Base-by-base conservation (phyloP, 2,329 filamentous ascomycete species). In the Hypoxylon sp. region DNA sequence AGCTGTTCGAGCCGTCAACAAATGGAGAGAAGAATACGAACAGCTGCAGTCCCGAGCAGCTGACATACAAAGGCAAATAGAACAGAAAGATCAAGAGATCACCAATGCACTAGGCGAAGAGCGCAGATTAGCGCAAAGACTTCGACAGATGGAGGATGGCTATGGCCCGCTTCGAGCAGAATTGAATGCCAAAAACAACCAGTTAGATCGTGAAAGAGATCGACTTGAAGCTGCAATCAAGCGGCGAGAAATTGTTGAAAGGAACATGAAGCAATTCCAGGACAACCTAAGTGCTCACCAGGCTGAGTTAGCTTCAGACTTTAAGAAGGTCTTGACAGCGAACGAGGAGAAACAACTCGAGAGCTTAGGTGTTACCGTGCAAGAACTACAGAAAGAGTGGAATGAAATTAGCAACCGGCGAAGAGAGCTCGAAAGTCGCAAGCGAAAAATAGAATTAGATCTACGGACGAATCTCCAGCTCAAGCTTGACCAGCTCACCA, bases 391-490 rank as follows among this genome's bases (percentile, higher is more conserved):
- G 68, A 90, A 89, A 71, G 88, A 94, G 74, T 91, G 93, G 82
- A 91, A 92, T 53, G 90, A 93, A 60, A 80, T 94, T 49, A 93
- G 91, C 75, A 88, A 86, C 60, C 86, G 88, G 64, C 90, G 94
- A 34, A 88, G 92, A 70, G 91, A 94, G 62, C 84, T 97, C 1
- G 94, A 98, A 79, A 88, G 86, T 25, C 88, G 89, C 60, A 98
- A 97, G 81, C 90, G 91, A 58, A 88, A 93, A 38, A 85, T 98
- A 28, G 95, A 99, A 78, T 89, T 93, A 34, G 93, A 97, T 75
- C 83, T 99, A 51, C 90, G 91, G n/a, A 93, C 97, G 75, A 97
- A 97, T 74, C 85, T 99, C 46, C 90, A 91, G 75, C 91, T 94
- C 73, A 92, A 92, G 72, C 87, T 98, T 32, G 94, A 98, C 73